These are phyloP conservation scores for Hamamelis virginiana DNA, from an alignment of 164 flowering plant species.

Conservation along the genomic window DNA sequence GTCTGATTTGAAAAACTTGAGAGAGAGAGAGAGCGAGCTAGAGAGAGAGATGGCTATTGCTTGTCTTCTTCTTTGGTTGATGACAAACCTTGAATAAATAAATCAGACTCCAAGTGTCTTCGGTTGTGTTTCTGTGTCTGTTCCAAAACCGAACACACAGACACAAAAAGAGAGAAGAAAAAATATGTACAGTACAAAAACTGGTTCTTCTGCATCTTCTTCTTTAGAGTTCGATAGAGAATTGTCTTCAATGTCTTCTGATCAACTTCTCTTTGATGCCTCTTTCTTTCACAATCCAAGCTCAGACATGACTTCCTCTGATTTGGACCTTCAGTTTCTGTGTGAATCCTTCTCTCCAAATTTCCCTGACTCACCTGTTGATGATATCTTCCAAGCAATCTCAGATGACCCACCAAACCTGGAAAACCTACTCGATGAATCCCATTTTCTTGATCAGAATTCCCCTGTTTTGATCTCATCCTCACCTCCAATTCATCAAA, in stretches of 20 bases:
- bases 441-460: slow-evolving; percentile 22
- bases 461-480: slow-evolving; percentile 25
- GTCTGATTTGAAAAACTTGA: background rate
- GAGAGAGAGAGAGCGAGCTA: too few species aligned
- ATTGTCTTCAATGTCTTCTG: slow-evolving; percentile 51
- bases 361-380: slow-evolving; percentile 33
- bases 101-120: slow-evolving; percentile 11
- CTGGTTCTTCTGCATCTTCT: background rate
- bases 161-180: too few species aligned
- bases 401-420: slow-evolving; percentile 14
- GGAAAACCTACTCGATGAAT: slow-evolving; percentile 26
- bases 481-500: slow-evolving; percentile 54
- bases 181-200: background rate
- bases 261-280: slow-evolving; percentile 39
- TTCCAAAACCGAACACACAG: background rate
- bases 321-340: slow-evolving; percentile 31
- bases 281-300: slow-evolving; percentile 20
- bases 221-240: too few species aligned
- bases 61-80: slow-evolving; percentile 5
- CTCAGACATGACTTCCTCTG: slow-evolving; percentile 23
- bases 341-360: slow-evolving; percentile 44
- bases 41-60: slow-evolving; percentile 1
- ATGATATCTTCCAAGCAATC: slow-evolving; percentile 25
- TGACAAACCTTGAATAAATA: slow-evolving; percentile 9
- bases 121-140: background rate